A percentile compares a stretch with the other conserved stretches of the same genome.
Conservation (phyloP, 352 stramenopile species). For the Phytophthora vignae region DNA sequence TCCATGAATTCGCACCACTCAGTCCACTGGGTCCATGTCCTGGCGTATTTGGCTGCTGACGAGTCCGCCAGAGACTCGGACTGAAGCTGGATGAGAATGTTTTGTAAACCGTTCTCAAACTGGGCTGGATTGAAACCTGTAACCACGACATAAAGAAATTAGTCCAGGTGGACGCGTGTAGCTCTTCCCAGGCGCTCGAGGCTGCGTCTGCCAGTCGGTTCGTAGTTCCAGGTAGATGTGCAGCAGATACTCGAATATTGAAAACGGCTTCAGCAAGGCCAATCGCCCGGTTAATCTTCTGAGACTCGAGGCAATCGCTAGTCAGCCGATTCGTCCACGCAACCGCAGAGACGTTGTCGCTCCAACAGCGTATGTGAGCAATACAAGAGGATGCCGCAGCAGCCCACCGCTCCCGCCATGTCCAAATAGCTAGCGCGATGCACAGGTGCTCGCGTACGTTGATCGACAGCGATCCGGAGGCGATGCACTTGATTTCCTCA, state of each 20-base stretch:
- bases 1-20: background rate
- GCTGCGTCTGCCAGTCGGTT: background rate
- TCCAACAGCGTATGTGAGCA: background rate
- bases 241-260: background rate
- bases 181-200: background rate
- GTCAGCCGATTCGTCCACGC: background rate
- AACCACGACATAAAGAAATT: background rate
- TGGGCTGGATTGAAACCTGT: background rate
- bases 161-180: background rate
- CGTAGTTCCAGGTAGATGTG: background rate
- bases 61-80: background rate
- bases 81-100: constrained; percentile 8
- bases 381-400: too few species aligned
- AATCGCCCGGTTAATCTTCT: background rate
- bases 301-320: background rate
- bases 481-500: background rate
- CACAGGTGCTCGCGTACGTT: background rate
- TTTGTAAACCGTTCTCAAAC: background rate
- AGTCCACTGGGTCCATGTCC: background rate
- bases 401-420: background rate
- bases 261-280: constrained; percentile 3
- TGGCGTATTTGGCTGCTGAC: background rate
- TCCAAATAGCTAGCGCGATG: background rate
- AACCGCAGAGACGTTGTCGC: constrained; percentile 3
- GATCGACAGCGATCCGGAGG: background rate